Evolutionary conservation across 805 yeast genomes (phyloP), one percentile per base, ranked within the genome.

Genomic region (Lipomyces starkeyi): DNA sequence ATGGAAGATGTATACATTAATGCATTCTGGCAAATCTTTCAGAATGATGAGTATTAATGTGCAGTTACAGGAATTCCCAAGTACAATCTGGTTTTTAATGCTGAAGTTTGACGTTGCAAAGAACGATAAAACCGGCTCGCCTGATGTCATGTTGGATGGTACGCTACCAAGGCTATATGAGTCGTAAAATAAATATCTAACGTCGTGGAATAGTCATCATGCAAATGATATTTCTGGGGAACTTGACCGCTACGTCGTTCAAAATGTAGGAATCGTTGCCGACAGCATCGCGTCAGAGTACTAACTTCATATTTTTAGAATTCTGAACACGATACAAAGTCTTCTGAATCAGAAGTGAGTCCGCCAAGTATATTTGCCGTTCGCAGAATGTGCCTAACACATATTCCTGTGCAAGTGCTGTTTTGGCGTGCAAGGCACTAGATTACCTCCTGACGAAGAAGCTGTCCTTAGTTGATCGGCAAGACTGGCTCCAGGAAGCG

Each of bases 371-470:
- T 32, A 4, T 20, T 34, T n/a, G 17, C 7, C 32, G 47, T 14
- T 8, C 20, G 6, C 5, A 29, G n/a, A 13, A 17, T 57, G 3
- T 34, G n/a, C 11, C 29, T 57, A 57, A 32, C 59, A 34, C 7
- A 11, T 43, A 17, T n/a, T 43, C 9, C 43, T 8, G 49, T 17
- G 22, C 49, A n/a, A 62, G 61, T 27, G 29, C 62, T 3, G 49
- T n/a, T 6, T 49, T 47, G 4, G 67, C 70, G 1, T 49, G 65
- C 59, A 63, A 64, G 37, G 65, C 55, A 22, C 32, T 59, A 2
- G 67, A 67, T 49, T 67, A 67, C 47, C 59, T 67, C 8, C 54
- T 67, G 7, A 64, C 67, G 7, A 63, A 64, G 47, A 67, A 64
- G 52, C 60, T 67, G 22, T 25, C 49, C 7, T 20, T 58, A 13